Evolutionary conservation across 345 rosid genomes (phyloP).

Genomic region (Pugionium cornutum): DNA sequence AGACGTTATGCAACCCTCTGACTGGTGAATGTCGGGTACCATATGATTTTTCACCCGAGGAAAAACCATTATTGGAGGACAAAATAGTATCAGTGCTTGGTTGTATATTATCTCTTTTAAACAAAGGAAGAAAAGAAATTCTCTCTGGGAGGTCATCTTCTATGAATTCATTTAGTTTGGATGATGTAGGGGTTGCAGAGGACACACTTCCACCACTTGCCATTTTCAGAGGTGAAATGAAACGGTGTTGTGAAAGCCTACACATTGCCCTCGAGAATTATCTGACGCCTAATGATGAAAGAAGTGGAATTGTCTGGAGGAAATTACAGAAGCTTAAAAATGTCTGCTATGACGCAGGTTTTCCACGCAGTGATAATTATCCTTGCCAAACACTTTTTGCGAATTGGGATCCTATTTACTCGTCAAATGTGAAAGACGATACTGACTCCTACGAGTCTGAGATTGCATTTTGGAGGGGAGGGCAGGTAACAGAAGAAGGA

Average conservation of each 20-base stretch:
- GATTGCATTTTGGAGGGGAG: slow-evolving; percentile 89
- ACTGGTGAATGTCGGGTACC: slow-evolving; percentile 88
- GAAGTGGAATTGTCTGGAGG: slow-evolving; percentile 77
- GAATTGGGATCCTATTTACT: slow-evolving; percentile 76
- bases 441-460: slow-evolving; percentile 48
- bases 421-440: slow-evolving; percentile 62
- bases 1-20: slow-evolving; percentile 86
- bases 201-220: slow-evolving; percentile 92
- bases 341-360: slow-evolving; percentile 87
- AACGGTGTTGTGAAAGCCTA: slow-evolving; percentile 91
- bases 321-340: slow-evolving; percentile 90
- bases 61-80: slow-evolving; percentile 84
- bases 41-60: slow-evolving; percentile 73
- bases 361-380: slow-evolving; percentile 62
- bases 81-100: slow-evolving; percentile 93
- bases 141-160: slow-evolving; percentile 80
- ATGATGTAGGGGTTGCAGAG: slow-evolving; percentile 56
- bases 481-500: slow-evolving; percentile 89
- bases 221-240: slow-evolving; percentile 87
- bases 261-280: slow-evolving; percentile 88
- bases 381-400: slow-evolving; percentile 78
- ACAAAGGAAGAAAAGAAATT: slow-evolving; percentile 87
- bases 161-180: slow-evolving; percentile 49
- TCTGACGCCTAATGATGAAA: slow-evolving; percentile 69
- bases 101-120: slow-evolving; percentile 79